phyloP scores from a whole-genome alignment of 2,329 filamentous ascomycete species.

The Penicillium sclerotigenum region DNA sequence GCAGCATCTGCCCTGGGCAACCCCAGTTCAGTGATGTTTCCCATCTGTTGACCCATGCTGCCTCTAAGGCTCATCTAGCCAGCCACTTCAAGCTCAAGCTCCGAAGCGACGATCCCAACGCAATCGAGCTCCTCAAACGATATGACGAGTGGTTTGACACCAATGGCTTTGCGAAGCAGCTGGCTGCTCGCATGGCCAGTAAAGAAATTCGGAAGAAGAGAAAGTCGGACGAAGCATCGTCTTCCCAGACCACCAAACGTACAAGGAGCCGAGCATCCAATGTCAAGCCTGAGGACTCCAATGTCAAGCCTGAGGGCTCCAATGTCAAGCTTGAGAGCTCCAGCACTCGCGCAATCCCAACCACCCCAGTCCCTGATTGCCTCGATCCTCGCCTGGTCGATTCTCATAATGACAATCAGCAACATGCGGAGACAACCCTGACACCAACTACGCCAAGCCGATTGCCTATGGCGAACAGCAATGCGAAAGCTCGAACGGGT shows the following conservation, averaged over 20 bases:
- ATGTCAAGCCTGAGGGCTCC: background rate
- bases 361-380: slow-evolving; percentile 17
- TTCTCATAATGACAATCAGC: slow-evolving; percentile 9
- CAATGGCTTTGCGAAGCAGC: slow-evolving; percentile 67
- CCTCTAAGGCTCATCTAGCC: slow-evolving; percentile 87
- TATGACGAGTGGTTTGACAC: slow-evolving; percentile 77
- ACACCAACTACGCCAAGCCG: slow-evolving; percentile 1
- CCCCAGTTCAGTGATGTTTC: slow-evolving; percentile 86
- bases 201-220: slow-evolving; percentile 68
- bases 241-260: slow-evolving; percentile 1
- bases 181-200: slow-evolving; percentile 72
- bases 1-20: slow-evolving; percentile 76
- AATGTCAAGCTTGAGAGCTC: background rate
- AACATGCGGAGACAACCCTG: background rate
- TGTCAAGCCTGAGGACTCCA: background rate
- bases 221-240: slow-evolving; percentile 20
- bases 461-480: background rate
- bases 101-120: slow-evolving; percentile 63
- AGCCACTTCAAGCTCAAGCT: slow-evolving; percentile 79
- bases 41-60: slow-evolving; percentile 86
- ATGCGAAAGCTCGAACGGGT: background rate
- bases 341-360: background rate
- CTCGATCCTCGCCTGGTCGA: slow-evolving; percentile 31
- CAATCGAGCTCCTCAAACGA: slow-evolving; percentile 59
- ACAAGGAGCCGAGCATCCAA: slow-evolving; percentile 3